A percentile compares a stretch with the other conserved stretches of the same genome.
phyloP scores from a whole-genome alignment of 305 asterid species.

The Solanum hybrid region DNA sequence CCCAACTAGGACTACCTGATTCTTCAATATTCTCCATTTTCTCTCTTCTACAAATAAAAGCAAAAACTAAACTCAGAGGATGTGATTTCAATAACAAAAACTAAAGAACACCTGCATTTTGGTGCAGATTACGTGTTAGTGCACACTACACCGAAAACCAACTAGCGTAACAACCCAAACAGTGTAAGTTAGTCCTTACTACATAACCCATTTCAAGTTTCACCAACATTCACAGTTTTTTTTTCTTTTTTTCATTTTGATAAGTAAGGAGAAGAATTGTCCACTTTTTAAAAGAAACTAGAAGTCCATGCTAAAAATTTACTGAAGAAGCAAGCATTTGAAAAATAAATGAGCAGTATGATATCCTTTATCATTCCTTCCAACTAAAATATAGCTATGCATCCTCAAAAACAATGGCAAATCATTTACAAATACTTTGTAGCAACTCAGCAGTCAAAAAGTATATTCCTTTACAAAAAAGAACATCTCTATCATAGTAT shows the following conservation, averaged over 20 bases:
- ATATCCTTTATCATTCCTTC: neutral
- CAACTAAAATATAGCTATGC: neutral
- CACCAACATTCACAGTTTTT: neutral
- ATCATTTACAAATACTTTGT: neutral
- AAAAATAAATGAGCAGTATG: neutral
- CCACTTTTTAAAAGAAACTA: neutral
- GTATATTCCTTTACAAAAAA: neutral
- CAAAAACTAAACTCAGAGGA: neutral
- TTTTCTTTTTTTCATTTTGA: neutral
- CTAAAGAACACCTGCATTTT: neutral
- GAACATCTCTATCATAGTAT: neutral
- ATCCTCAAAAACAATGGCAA: neutral
- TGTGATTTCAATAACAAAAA: neutral
- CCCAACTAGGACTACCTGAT: slow-evolving; percentile 79
- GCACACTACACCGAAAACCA: neutral
- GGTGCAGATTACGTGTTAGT: neutral
- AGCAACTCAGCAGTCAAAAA: neutral
- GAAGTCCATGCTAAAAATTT: neutral
- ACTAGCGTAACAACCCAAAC: neutral
- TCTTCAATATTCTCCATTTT: slow-evolving; percentile 76
- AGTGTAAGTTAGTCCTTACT: neutral
- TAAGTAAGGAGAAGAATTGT: neutral
- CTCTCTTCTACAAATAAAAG: slow-evolving; percentile 23
- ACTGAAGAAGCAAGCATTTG: neutral
- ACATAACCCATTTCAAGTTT: neutral